Base-by-base conservation (phyloP, 768 basidiomycete genomes). In the Lyophyllum shimeji region DNA sequence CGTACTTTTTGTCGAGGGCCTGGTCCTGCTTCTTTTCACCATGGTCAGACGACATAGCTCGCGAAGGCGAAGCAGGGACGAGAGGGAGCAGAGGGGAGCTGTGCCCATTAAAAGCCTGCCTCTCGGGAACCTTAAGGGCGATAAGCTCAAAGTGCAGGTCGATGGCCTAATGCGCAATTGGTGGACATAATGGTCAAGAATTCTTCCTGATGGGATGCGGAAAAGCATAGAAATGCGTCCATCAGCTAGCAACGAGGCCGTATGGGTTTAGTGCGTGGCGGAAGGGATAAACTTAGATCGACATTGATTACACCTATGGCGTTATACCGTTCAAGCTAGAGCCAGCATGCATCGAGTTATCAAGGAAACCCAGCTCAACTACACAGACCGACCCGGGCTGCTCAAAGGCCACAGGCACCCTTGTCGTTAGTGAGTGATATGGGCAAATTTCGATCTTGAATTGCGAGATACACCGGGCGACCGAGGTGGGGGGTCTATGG, bases 141-240 rank as follows among this genome's bases (percentile, higher is more conserved):
- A 31, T 29, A 55, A 29, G 40, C 44, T 37, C 12, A 6, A 37
- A 37, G 34, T 37, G 58, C 24, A 33, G 27, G 15, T 34, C n/a
- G 1, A 37, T 8, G 18, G 17, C 48, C 42, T 7, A 67, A 64
- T 47, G 63, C 63, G 63, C 61, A 53, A 67, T 67, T 53, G 50
- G 12, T 45, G 43, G 37, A 55, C 37, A 55, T 27, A 18, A 48
- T 48, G 53, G 31, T 49, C 24, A 7, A 39, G 33, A 31, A 45
- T 51, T 40, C 23, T n/a, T 33, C 40, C 37, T 48, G 47, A 31
- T 34, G n/a, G 47, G 12, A 7, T 12, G 13, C n/a, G 47, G 27
- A 34, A n/a, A 2, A 11, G 21, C 1, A n/a, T 25, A 8, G 17
- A 20, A 25, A 18, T 40, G 39, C 17, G 39, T 15, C 15, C 8